These are phyloP conservation scores for Taiwanofungus camphoratus DNA, from an alignment of 1,284 basidiomycete genomes.

Conservation along the genomic window DNA sequence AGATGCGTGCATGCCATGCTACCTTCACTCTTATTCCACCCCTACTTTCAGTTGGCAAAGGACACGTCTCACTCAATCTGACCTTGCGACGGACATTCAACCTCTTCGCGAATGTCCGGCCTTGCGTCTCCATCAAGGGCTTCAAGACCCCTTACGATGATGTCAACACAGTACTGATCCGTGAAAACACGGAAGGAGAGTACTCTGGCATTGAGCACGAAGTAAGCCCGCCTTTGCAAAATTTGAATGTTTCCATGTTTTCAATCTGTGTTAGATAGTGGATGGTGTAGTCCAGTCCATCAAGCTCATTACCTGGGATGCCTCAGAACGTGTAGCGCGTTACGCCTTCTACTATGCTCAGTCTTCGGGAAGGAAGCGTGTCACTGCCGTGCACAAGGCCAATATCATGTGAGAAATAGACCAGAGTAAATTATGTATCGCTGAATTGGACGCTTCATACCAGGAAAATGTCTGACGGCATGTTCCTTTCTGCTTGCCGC, in stretches of 20 bases:
- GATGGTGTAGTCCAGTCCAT: constrained; percentile 99
- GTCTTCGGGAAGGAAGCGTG: constrained; percentile 82
- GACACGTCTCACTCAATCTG: constrained; percentile 97
- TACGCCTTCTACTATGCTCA: constrained; percentile 99
- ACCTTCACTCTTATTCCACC: neutral
- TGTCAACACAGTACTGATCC: constrained; percentile 97
- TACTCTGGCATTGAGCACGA: constrained; percentile 99
- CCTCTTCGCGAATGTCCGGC: constrained; percentile 97
- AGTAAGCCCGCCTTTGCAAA: constrained; percentile 35
- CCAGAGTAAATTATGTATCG: constrained; percentile 1
- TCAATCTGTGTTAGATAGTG: constrained; percentile 53
- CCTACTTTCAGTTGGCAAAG: constrained; percentile 82
- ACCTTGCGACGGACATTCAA: constrained; percentile 96
- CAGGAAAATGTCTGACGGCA: constrained; percentile 99
- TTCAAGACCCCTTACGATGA: constrained; percentile 99
- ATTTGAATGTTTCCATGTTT: constrained; percentile 11
- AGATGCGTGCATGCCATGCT: constrained; percentile 12
- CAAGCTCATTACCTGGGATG: constrained; percentile 99
- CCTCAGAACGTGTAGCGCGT: constrained; percentile 96
- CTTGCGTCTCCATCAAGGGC: constrained; percentile 93
- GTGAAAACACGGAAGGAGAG: constrained; percentile 99
- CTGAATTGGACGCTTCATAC: constrained; percentile 2
- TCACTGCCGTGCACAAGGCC: constrained; percentile 99
- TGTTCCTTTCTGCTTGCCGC: constrained; percentile 98
- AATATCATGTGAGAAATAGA: constrained; percentile 83